Base-by-base conservation (phyloP, 2,329 filamentous ascomycete genomes). In the Amylocarpus encephaloides region DNA sequence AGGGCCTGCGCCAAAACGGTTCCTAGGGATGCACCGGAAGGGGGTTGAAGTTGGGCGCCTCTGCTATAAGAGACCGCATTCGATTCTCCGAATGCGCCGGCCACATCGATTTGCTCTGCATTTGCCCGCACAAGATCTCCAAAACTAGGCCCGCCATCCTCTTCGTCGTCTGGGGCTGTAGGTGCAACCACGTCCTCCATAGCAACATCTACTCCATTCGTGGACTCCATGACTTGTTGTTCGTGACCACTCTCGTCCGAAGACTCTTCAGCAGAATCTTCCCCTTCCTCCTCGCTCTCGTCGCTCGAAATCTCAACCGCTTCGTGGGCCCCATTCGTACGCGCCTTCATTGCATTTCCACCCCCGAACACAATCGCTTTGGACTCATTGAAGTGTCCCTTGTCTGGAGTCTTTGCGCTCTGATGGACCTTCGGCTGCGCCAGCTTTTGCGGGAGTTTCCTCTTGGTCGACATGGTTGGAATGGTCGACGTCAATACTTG, bases 1-100 rank as follows among this genome's bases (percentile, higher is more conserved):
- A 98, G 83, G 5, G 93, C 89, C 69, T 97, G 92, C 12, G 90
- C 84, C 52, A 98, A 83, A n/a, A 96, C 89, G 5, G 89, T 95
- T 43, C 87, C 86, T 45, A 98, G 80, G 6, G 92, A 95, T 52
- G 88, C 83, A 52, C 86, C 83, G 11, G 83, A 83, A 11, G 85
- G 86, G 16, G 61, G 49, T 47, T 62, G 59, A 41, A 64, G 52
- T 42, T 55, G 51, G 15, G 54, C 48, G 45, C 50, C 49, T 47
- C 57, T 55, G 29, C 59, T 59, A 44, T 61, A 62, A n/a, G 58
- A 43, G 3, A 62, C 46, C 18, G 56, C 43, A 32, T 46, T 48
- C 26, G 58, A 50, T 22, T 64, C 62, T 67, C 77, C 69, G 62
- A 80, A 73, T 63, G 83, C 72, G 42, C 80, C 75, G 39, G 82